phyloP scores from a whole-genome alignment of 768 basidiomycete species.

The Auriscalpium vulgare region DNA sequence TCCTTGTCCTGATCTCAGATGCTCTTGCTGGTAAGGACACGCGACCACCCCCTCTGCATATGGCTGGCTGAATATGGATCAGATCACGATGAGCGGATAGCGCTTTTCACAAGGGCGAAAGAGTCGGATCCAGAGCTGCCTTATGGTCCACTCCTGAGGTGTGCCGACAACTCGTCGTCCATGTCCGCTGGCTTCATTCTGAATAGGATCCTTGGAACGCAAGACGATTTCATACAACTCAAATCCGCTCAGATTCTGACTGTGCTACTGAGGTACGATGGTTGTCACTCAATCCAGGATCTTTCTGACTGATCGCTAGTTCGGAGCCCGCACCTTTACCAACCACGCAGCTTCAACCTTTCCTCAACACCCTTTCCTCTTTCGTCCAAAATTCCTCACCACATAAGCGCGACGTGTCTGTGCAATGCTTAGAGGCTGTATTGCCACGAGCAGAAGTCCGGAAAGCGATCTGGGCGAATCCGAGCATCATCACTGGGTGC shows the following conservation, averaged over 20 bases:
- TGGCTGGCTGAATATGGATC: not conserved
- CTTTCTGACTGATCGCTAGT: conserved; percentile 12
- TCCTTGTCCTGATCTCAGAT: conserved; percentile 83
- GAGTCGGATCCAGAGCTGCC: conserved; percentile 74
- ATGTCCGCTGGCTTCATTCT: conserved; percentile 10
- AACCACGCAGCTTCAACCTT: conserved; percentile 26
- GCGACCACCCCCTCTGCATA: not conserved
- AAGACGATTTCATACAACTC: conserved; percentile 93
- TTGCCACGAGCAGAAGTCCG: conserved; percentile 77
- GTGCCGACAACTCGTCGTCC: conserved; percentile 9
- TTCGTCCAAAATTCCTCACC: conserved; percentile 33
- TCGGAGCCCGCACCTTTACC: conserved; percentile 20
- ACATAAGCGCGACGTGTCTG: conserved; percentile 80
- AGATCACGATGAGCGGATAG: conserved; percentile 87
- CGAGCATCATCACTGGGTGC: conserved; percentile 63
- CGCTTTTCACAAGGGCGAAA: conserved; percentile 56
- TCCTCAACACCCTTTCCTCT: conserved; percentile 22
- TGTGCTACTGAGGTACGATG: conserved; percentile 63
- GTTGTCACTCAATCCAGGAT: conserved; percentile 23
- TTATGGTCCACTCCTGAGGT: conserved; percentile 75
- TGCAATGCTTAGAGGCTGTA: conserved; percentile 84
- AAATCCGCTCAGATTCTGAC: conserved; percentile 86
- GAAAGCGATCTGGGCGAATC: conserved; percentile 69
- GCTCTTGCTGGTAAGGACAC: conserved; percentile 60
- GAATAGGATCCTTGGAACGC: conserved; percentile 65